These are phyloP conservation scores for Dactylellina drechsleri DNA, from an alignment of 2,329 filamentous ascomycete genomes.

Conservation along the genomic window DNA sequence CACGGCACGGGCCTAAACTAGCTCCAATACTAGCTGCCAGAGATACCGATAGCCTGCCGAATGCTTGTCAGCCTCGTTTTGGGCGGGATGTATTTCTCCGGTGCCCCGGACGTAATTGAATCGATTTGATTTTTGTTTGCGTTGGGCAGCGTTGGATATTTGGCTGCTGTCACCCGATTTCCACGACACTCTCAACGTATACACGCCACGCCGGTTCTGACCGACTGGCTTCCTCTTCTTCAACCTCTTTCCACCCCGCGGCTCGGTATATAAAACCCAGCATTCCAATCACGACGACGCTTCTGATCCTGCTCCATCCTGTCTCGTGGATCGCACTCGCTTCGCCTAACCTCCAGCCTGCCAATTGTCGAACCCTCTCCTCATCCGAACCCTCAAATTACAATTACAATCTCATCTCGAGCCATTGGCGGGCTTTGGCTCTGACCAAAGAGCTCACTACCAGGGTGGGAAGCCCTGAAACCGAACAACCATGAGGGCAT, in stretches of 20 bases:
- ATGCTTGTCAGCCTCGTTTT: not conserved
- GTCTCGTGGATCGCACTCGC: not conserved
- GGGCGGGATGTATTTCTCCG: too few species aligned
- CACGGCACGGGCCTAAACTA: conserved; percentile 31
- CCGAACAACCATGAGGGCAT: conserved; percentile 26
- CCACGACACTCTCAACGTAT: conserved; percentile 45
- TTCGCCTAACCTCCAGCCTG: not conserved
- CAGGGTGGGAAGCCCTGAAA: not conserved
- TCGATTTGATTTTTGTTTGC: too few species aligned
- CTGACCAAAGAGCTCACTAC: not conserved
- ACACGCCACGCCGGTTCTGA: conserved; percentile 24
- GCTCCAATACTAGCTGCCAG: not conserved
- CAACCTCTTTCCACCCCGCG: not conserved
- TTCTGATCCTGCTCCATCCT: not conserved
- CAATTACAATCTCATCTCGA: not conserved
- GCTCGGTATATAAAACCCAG: conserved; percentile 26
- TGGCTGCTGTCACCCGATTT: conserved; percentile 39
- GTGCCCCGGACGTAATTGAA: too few species aligned
- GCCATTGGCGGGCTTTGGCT: not conserved
- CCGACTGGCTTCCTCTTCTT: conserved; percentile 22
- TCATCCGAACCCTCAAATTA: not conserved
- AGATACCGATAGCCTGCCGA: conserved; percentile 6
- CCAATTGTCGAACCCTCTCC: not conserved
- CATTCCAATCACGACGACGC: conserved; percentile 36
- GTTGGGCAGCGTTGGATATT: conserved; percentile 40